Base-by-base conservation (phyloP, 129 eudicot genomes). In the Artemisia argyi region DNA sequence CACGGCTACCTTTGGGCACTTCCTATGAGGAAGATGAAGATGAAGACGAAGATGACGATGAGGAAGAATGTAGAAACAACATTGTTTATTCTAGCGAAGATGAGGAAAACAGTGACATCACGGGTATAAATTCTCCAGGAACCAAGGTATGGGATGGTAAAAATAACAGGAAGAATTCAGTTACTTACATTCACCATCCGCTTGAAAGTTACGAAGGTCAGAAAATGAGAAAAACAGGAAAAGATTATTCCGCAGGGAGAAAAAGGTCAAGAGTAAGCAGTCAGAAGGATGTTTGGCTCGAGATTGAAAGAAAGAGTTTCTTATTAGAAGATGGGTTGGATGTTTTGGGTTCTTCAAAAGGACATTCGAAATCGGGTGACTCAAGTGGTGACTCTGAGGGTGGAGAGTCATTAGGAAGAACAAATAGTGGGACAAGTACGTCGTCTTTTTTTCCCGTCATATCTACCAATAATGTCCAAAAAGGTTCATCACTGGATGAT, bases 61-160 rank as follows among this genome's bases (percentile, higher is more conserved):
- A 83, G 39, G 84, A 64, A 24, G 89, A 80, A 75, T 84, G 86
- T 42, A 76, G 72, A 48, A 90, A 86, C 71, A 82, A 81, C 69
- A 76, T 87, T 76, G 81, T 66, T 59, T 79, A 69, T 76, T 71
- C 86, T 39, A 82, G 91, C 50, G 95, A 82, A 52, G 96, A 95
- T 67, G 99, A 95, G 52, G 99, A 95, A 39, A 76, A 63, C 39
- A 77, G 73, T 30, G 35, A 30, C 35, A 30, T 30, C 35, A 30
- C 35, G 35, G 35, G 35, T 30, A 30, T 95, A 73, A 84, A 95
- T 85, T 70, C 99, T 55, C 99, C 99, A 2, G 86, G 96, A 55
- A 80, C 88, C 30, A 91, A 85, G 86, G 99, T 95, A 28, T 95
- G 99, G 99, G 97, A 88, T 68, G 87, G 87, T 63, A 90, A 83